These are phyloP conservation scores for Suillus occidentalis DNA, from an alignment of 768 basidiomycete species.

Conservation along the genomic window DNA sequence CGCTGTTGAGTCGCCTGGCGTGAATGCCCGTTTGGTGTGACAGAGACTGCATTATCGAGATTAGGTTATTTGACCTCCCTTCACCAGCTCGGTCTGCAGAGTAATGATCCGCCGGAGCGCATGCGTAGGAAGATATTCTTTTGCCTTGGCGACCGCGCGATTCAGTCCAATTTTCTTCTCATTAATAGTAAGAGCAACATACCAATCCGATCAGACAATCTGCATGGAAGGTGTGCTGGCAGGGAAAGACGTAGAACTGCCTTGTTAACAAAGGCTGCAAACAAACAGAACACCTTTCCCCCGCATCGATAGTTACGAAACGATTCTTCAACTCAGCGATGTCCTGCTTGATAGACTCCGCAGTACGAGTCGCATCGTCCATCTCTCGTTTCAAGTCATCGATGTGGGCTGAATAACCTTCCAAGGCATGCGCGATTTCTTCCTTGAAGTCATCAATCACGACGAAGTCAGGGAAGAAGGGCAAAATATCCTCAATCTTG, in stretches of 20 bases:
- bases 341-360: conserved; percentile 92
- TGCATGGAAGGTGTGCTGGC: conserved; percentile 96
- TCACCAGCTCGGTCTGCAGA: conserved; percentile 83
- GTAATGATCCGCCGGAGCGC: conserved; percentile 82
- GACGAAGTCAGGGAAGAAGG: conserved; percentile 99
- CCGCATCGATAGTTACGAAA: conserved; percentile 88
- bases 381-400: conserved; percentile 89
- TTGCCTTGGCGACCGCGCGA: conserved; percentile 57
- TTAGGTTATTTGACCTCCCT: conserved; percentile 39
- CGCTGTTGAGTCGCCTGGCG: conserved; percentile 56
- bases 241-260: conserved; percentile 99
- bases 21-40: conserved; percentile 32
- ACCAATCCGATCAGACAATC: conserved; percentile 96
- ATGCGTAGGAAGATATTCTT: conserved; percentile 83
- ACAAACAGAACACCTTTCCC: conserved; percentile 86
- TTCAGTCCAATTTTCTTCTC: conserved; percentile 1
- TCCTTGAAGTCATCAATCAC: conserved; percentile 99
- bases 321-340: conserved; percentile 82
- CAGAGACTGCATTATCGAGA: conserved; percentile 34
- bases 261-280: conserved; percentile 72
- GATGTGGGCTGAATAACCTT: conserved; percentile 91
- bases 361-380: conserved; percentile 91
- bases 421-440: conserved; percentile 94
- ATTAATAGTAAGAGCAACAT: conserved; percentile 30
- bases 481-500: conserved; percentile 97